Evolutionary conservation across 352 stramenopile species (phyloP), one percentile per base, ranked within the genome.

Genomic region (Pythium periplocum): DNA sequence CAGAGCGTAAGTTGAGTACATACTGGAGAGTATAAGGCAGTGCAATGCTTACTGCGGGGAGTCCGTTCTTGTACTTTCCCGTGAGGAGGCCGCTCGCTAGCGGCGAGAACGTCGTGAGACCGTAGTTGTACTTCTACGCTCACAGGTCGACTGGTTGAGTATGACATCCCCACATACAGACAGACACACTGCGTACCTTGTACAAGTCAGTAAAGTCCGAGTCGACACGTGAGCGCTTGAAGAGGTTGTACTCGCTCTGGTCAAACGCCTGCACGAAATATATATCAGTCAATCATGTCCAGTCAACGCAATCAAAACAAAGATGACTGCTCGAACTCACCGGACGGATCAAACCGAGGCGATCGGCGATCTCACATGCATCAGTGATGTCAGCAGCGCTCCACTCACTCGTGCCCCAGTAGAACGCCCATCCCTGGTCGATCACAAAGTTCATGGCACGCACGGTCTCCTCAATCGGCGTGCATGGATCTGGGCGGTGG

Each of bases 341-440:
- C 39, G 67, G 67, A 33, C 59, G 44, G 43, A 75, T 71, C 10
- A 72, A 46, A 6, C 59, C 55, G n/a, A 73, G 50, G 6, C 54
- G 50, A 35, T 75, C 61, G 45, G 67, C 67, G 50, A 71, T 66
- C 30, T 49, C 51, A 45, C 61, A 71, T 2, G 73, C 75, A 45
- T 75, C 57, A 2, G 59, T 62, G 33, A 86, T 75, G 54, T 85
- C 63, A 33, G 67, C 41, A 2, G 68, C 46, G 32, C 26, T 62
- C 75, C 75, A 86, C 48, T 83, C 71, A 51, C 61, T 77, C 6
- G 73, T 86, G 12, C 71, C 75, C 75, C 75, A 85, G 40, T 66
- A 63, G 53, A 69, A 71, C 8, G 73, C 73, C 54, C 68, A 79
- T 31, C 72, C 69, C 30, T 62, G 48, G 45, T 66, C 36, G n/a